phyloP scores from a whole-genome alignment of 2,329 filamentous ascomycete genomes.

The Pseudogymnoascus sp. region DNA sequence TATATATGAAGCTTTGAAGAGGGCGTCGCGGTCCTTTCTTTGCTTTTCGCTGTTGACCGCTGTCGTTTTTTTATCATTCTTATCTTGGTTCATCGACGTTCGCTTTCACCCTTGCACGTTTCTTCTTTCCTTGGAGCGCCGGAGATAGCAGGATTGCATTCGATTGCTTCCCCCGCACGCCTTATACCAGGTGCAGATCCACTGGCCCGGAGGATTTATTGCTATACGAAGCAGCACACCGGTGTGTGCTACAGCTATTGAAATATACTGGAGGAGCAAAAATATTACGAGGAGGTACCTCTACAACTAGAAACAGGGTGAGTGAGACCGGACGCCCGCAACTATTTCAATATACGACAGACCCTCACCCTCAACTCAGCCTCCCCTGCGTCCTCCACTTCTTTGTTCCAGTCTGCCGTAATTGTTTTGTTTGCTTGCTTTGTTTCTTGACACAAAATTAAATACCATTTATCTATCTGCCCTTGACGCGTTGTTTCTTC shows the following conservation, averaged over 20 bases:
- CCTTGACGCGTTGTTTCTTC: not conserved
- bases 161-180: not conserved
- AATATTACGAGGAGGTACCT: not conserved
- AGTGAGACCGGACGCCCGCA: not conserved
- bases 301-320: constrained; percentile 3
- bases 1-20: not conserved
- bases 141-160: not conserved
- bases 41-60: not conserved
- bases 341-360: constrained; percentile 4
- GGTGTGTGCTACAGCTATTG: not conserved
- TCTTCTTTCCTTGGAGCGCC: not conserved
- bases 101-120: not conserved
- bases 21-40: not conserved
- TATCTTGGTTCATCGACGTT: not conserved
- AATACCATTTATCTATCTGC: not conserved
- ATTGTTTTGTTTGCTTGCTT: not conserved
- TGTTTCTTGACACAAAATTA: not conserved
- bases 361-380: not conserved
- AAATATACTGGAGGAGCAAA: not conserved
- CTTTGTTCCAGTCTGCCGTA: not conserved
- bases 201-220: not conserved
- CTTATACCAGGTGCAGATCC: not conserved
- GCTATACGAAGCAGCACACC: constrained; percentile 1
- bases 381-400: not conserved
- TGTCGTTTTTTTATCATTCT: not conserved